Evolutionary conservation across 1,139 yeast genomes (phyloP), one percentile per base, ranked within the genome.

Genomic region (Yamadazyma triangularis): DNA sequence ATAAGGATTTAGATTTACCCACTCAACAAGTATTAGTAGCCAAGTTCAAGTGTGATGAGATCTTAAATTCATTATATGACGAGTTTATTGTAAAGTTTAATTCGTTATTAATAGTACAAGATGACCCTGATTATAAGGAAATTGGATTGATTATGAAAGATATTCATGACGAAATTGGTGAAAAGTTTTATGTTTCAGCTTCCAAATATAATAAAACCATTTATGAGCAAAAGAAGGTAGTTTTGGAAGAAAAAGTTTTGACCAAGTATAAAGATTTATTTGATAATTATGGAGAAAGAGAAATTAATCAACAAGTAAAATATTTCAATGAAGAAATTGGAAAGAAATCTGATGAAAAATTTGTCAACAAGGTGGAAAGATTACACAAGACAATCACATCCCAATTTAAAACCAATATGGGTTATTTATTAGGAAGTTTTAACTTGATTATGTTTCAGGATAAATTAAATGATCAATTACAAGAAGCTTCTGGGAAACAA

Each of bases 21-120:
- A 89, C 97, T 1, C 98, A 91, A 53, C 98, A 91, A 54, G 85
- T 87, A 27, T 65, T 91, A 38, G 97, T 91, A 13, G 95, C 98
- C 4, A 78, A 91, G 45, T 91, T 87, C 60, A 79, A 95, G 50
- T 91, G 98, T 56, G 95, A 89, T 48, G 98, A 91, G 54, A 84
- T 93, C 31, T 72, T 79, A 16, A 58, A 63, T 18, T 60, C 58
- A 24, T 69, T 79, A 2, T 76, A 60, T 48, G 66, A 61, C 5
- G 64, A 60, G 11, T 82, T 81, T 48, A 56, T 60, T 15, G 39
- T 35, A 2, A 60, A 57, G 16, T 65, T 65, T 30, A 43, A 45
- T 2, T 55, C 45, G 10, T 38, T 48, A 15, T 38, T 50, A 22
- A 28, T 27, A 10, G 29, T 40, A 2, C 39, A 35, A 14, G 35